phyloP scores from a whole-genome alignment of 352 stramenopile species.

The Pythium sp. region DNA sequence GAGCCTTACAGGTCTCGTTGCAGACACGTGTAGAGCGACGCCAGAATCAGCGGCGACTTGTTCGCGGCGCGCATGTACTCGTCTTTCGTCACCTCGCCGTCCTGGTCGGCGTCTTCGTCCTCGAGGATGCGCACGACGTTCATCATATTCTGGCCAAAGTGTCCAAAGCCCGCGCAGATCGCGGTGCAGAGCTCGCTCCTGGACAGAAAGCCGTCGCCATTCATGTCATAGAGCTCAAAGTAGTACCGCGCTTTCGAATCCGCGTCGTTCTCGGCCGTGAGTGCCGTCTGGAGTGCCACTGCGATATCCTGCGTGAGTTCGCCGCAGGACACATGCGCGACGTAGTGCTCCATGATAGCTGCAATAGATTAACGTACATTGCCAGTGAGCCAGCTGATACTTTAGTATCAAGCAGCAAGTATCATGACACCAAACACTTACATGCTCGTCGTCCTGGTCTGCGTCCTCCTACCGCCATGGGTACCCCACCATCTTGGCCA shows the following conservation, averaged over 20 bases:
- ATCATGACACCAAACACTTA: neutral
- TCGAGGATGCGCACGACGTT: conserved; percentile 38
- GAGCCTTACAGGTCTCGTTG: conserved; percentile 9
- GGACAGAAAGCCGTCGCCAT: conserved; percentile 29
- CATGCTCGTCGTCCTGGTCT: conserved; percentile 4
- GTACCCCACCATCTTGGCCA: neutral
- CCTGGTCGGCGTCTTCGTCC: conserved; percentile 35
- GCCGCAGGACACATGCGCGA: conserved; percentile 19
- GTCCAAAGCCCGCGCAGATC: conserved; percentile 36
- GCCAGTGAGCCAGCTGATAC: neutral
- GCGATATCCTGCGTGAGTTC: conserved; percentile 33
- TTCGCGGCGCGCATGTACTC: conserved; percentile 34
- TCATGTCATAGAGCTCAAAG: conserved; percentile 38
- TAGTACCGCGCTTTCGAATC: conserved; percentile 38
- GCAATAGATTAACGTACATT: neutral
- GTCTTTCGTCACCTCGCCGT: conserved; percentile 36
- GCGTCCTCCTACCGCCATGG: neutral
- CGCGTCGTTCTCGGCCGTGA: conserved; percentile 21
- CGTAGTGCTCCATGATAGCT: conserved; percentile 17
- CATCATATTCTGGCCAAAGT: conserved; percentile 36
- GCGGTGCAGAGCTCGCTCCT: conserved; percentile 31
- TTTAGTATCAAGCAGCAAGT: neutral
- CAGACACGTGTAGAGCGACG: conserved; percentile 42
- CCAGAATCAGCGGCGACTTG: conserved; percentile 34
- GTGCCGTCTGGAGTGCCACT: conserved; percentile 25